Evolutionary conservation across 768 basidiomycete species (phyloP), one percentile per base, ranked within the genome.

Genomic region (Tricholoma flavovirens): DNA sequence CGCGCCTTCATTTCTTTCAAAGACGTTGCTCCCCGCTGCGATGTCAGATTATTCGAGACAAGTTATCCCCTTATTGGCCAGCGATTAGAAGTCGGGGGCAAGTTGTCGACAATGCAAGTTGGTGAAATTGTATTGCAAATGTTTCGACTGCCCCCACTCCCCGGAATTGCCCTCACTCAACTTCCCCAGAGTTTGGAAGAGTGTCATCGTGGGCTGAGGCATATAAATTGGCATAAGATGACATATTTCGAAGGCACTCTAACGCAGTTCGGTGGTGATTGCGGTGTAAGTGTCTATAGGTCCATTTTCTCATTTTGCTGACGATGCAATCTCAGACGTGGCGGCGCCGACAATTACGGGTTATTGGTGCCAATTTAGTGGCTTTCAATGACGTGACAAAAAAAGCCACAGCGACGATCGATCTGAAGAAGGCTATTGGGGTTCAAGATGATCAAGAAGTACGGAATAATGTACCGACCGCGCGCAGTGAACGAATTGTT

Each of bases 331-430:
- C 53, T 48, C 60, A 93, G 91, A 84, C 86, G 2, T 90, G 86
- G 87, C 84, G 89, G 50, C 81, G 94, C 50, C 83, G 94, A 55
- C 86, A 84, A 59, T 79, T 96, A 50, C 83, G 92, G 32, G 80
- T 97, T 15, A 88, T 91, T 55, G 94, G 94, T 7, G 82, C 90
- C 7, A 93, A 84, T 64, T 75, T 97, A 29, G 79, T 97, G 42
- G 92, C 94, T 0, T 94, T 90, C 72, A 97, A 93, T 64, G 91
- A 95, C 65, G 85, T 96, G 8, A 97, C 94, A 24, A 93, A 91
- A 77, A 90, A 85, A 60, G 86, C 88, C 2, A 94, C 85, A 0
- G 83, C 90, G 3, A 92, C 89, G n/a, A 95, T 96, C 60, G 90
- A 94, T 68, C 75, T 97, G 40, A 88, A 88, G 71, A 88, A 93